Conservation (phyloP, 495 filamentous ascomycete species). For the Viridothelium virens region DNA sequence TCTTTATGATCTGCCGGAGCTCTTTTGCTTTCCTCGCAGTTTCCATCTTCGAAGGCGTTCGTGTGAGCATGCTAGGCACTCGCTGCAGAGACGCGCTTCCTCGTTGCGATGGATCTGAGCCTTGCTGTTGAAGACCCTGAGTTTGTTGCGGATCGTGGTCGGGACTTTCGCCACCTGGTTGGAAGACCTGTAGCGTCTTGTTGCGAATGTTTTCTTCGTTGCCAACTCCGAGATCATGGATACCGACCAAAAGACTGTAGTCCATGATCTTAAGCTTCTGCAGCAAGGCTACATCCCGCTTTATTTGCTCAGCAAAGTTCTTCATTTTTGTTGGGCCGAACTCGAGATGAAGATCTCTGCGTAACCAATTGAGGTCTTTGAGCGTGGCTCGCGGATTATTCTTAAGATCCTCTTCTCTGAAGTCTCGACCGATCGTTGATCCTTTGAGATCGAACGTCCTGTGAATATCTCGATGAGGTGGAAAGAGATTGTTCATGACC, state of each 20-base stretch:
- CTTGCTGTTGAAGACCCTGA: conserved; percentile 7
- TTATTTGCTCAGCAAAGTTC: conserved; percentile 78
- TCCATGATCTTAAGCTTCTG: conserved; percentile 95
- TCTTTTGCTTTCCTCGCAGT: conserved; percentile 87
- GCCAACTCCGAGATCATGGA: conserved; percentile 79
- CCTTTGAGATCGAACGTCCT: conserved; percentile 95
- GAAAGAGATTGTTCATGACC: conserved; percentile 99
- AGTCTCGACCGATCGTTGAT: conserved; percentile 89
- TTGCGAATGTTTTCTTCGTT: conserved; percentile 95
- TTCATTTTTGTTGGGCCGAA: conserved; percentile 80
- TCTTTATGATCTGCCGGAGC: conserved; percentile 82
- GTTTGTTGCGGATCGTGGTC: conserved; percentile 44
- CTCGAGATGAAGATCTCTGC: conserved; percentile 74
- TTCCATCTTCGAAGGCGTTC: conserved; percentile 92
- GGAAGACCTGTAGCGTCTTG: conserved; percentile 91
- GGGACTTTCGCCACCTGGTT: conserved; percentile 68
- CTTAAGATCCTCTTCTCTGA: conserved; percentile 77
- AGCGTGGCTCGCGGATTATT: conserved; percentile 86
- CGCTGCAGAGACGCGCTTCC: conserved; percentile 8
- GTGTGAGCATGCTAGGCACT: conserved; percentile 51
- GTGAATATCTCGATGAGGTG: conserved; percentile 95
- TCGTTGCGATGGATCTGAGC: conserved; percentile 5
- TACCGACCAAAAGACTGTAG: conserved; percentile 90
- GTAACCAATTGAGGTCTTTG: conserved; percentile 96
- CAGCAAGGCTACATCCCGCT: conserved; percentile 75